Base-by-base conservation (phyloP, 2,329 filamentous ascomycete species). In the Beauveria medogensis region DNA sequence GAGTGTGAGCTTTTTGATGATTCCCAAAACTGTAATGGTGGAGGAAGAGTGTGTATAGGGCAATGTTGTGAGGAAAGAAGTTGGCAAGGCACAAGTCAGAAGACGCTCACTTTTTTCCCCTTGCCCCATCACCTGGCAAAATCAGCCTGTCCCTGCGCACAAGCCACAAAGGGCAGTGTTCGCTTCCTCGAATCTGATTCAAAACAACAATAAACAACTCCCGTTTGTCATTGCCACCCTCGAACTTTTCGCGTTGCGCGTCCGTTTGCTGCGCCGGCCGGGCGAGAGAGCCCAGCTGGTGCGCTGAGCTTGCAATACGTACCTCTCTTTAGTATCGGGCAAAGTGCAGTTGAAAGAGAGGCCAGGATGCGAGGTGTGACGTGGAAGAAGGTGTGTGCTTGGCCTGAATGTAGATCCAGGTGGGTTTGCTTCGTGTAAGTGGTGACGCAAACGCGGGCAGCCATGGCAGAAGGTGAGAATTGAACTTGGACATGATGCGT, bases 131-230 rank as follows among this genome's bases (percentile, higher is more conserved):
- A 51, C 18, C 18, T 4, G 9, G n/a, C n/a, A 22, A 34, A 24
- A 16, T 52, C 41, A 43, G 41, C n/a, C n/a, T 43, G 41, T 10
- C 7, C 24, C 40, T 55, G 28, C 47, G 47, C 56, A 59, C 56
- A 52, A 59, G 47, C 56, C 56, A 59, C 56, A 37, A 37, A 0
- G 12, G 34, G 34, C 12, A 37, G 34, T 37, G 20, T 24, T 47
- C 26, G 22, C 54, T 40, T 47, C 53, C 8, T 46, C 9, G 53
- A 22, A 14, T 50, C 22, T 14, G 9, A 10, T 16, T 40, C 18
- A 12, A 58, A 58, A 59, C 12, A 37, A 59, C 26, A 52, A 59
- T 52, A 59, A 57, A 59, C 56, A 46, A 30, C 10, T 16, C 5
- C 56, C 47, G 56, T 52, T 59, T 59, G 56, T 8, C n/a, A 22